Conservation (phyloP, 2,329 filamentous ascomycete species). For the Emericellopsis cladophorae region DNA sequence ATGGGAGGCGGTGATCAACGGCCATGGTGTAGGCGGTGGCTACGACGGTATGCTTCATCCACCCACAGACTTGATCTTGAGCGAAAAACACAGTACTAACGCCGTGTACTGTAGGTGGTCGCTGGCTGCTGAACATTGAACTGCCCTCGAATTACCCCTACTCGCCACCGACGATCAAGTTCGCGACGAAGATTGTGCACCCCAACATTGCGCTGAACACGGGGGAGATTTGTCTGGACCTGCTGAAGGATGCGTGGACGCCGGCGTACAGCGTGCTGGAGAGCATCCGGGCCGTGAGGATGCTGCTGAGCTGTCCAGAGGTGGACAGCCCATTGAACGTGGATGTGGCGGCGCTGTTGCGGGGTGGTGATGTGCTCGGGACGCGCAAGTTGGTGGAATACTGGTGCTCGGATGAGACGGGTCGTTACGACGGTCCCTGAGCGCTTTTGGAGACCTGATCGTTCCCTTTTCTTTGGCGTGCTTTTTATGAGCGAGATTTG, state of each 20-base stretch:
- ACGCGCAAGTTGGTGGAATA: slow-evolving; percentile 59
- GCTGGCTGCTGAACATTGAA: slow-evolving; percentile 69
- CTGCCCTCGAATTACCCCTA: slow-evolving; percentile 73
- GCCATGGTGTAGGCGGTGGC: slow-evolving; percentile 38
- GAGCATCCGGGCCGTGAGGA: slow-evolving; percentile 59
- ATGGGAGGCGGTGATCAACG: slow-evolving; percentile 50
- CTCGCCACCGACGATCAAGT: slow-evolving; percentile 62
- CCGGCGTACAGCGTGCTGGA: slow-evolving; percentile 72
- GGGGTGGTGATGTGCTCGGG: slow-evolving; percentile 55
- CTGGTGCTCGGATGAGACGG: slow-evolving; percentile 38
- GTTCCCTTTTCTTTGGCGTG: not conserved
- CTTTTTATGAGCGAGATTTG: not conserved
- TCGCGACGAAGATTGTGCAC: slow-evolving; percentile 76
- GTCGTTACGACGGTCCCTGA: slow-evolving; percentile 21
- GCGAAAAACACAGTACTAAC: not conserved
- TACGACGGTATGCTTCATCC: slow-evolving; percentile 35
- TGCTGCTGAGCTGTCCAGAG: slow-evolving; percentile 52
- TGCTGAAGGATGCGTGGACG: slow-evolving; percentile 70
- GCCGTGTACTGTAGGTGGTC: slow-evolving; percentile 39
- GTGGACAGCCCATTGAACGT: slow-evolving; percentile 68
- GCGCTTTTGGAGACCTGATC: not conserved
- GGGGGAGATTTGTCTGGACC: slow-evolving; percentile 89
- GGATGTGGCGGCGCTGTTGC: slow-evolving; percentile 59
- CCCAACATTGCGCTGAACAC: slow-evolving; percentile 60
- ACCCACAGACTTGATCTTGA: not conserved